Base-by-base conservation (phyloP, 768 basidiomycete genomes). In the Mycena epipterygia region DNA sequence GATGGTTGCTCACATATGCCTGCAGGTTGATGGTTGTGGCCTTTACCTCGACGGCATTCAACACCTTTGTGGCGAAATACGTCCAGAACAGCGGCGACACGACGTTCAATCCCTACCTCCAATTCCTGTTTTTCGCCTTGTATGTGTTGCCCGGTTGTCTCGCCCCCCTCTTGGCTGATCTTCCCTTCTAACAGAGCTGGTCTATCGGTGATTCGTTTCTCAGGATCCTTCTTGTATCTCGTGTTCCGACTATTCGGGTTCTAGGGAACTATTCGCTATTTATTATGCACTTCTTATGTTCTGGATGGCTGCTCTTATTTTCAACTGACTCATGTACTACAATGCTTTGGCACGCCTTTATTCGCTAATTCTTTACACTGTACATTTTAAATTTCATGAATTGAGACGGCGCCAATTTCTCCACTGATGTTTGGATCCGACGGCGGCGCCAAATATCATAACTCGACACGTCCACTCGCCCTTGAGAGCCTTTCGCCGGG, bases 31-130 rank as follows among this genome's bases (percentile, higher is more conserved):
- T 95, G 88, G 91, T 93, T 71, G 76, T 93, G 44, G 85, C 89
- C 42, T 94, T 94, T 82, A 95, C 93, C 12, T 94, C 93, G 11
- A 85, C 84, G 6, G 92, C 89, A 9, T 97, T 97, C 82, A 85
- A 87, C 44, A 84, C 89, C 21, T 96, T 93, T 92, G 90, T 94
- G 35, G 81, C 86, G 29, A 64, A 81, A 33, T 89, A 93, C 73
- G 83, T 95, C 58, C 79, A 85, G 53, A 79, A 77, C n/a, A 79
- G 81, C 0, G 82, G 83, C 5, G 84, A 86, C 65, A 83, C 88
- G 17, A 85, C 86, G 27, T 96, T 96, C 84, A 97, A 97, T 76
- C 95, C 95, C n/a, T 97, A 96, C 80, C 87, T 95, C 56, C 89
- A 88, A 32, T 92, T 95, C 84, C 86, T 96, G 63, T 96, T 97